Evolutionary conservation across 1,284 basidiomycete species (phyloP).

Genomic region (Singerocomus inundabilis): DNA sequence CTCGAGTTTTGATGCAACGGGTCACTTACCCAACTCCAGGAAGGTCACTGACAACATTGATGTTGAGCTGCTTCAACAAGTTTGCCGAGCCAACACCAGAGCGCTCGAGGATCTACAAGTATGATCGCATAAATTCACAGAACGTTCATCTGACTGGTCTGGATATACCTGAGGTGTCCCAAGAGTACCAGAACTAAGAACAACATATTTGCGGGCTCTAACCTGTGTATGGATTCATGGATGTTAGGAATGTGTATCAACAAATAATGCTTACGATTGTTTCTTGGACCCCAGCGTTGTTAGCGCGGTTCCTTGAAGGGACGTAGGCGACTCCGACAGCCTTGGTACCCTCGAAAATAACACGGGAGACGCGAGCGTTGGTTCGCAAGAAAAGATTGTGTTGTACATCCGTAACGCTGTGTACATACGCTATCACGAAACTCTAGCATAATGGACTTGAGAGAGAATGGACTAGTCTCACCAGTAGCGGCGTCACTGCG

Average conservation of each 20-base stretch:
- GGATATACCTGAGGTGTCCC: conserved; percentile 52
- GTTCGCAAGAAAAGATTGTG: conserved; percentile 60
- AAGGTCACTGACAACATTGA: conserved; percentile 65
- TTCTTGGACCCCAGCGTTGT: conserved; percentile 53
- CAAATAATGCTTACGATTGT: conserved; percentile 45
- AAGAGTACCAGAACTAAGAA: conserved; percentile 63
- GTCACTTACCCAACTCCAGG: conserved; percentile 62
- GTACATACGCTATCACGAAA: conserved; percentile 52
- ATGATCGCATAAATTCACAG: not conserved
- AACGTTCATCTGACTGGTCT: not conserved
- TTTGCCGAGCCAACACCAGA: conserved; percentile 62
- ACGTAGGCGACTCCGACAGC: conserved; percentile 72
- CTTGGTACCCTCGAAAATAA: conserved; percentile 70
- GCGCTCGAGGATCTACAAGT: conserved; percentile 58
- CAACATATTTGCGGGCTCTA: conserved; percentile 62
- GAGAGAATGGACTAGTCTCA: conserved; percentile 22
- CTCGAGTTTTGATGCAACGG: not conserved
- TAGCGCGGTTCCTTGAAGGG: conserved; percentile 56
- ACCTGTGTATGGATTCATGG: conserved; percentile 24
- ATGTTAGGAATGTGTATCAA: not conserved
- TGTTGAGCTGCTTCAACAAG: conserved; percentile 52
- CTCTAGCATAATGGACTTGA: conserved; percentile 1
- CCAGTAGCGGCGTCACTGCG: conserved; percentile 71
- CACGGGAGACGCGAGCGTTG: conserved; percentile 64
- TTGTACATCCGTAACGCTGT: conserved; percentile 69